phyloP scores from a whole-genome alignment of 768 basidiomycete species.

The Russula foetens region DNA sequence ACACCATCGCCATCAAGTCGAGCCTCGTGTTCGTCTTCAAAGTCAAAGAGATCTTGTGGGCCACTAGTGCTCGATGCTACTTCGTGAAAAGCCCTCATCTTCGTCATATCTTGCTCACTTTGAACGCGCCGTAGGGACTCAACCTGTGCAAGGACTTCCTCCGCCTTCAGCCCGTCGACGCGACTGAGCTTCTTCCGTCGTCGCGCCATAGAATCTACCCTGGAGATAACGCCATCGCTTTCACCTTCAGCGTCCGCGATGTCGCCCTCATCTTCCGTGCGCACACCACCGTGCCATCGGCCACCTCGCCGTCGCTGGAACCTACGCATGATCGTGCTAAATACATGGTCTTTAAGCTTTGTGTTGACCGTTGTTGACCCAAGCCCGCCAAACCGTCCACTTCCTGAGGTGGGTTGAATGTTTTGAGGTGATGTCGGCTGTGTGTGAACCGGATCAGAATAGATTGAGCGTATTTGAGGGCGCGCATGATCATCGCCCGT shows the following conservation, averaged over 20 bases:
- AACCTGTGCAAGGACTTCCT: constrained; percentile 31
- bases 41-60: constrained; percentile 15
- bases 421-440: not conserved
- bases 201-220: constrained; percentile 13
- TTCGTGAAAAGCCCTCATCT: constrained; percentile 17
- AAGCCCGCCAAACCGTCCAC: constrained; percentile 73
- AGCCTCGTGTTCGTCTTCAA: constrained; percentile 18
- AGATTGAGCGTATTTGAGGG: constrained; percentile 34
- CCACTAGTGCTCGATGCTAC: constrained; percentile 6
- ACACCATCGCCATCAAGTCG: constrained; percentile 10
- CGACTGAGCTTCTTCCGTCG: constrained; percentile 37
- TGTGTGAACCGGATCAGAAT: constrained; percentile 22
- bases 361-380: constrained; percentile 94
- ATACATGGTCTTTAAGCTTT: constrained; percentile 91
- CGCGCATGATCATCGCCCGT: constrained; percentile 24
- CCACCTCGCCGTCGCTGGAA: constrained; percentile 44
- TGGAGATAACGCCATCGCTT: constrained; percentile 30
- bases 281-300: constrained; percentile 25
- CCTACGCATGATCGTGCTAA: constrained; percentile 76
- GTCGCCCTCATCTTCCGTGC: constrained; percentile 53
- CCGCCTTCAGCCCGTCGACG: constrained; percentile 33
- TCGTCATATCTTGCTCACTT: constrained; percentile 47
- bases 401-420: constrained; percentile 8
- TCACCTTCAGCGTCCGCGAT: constrained; percentile 31
- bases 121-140: constrained; percentile 52